Evolutionary conservation across 176 grass and related monocot genomes (phyloP).

Genomic region (Thinopyrum elongatum): DNA sequence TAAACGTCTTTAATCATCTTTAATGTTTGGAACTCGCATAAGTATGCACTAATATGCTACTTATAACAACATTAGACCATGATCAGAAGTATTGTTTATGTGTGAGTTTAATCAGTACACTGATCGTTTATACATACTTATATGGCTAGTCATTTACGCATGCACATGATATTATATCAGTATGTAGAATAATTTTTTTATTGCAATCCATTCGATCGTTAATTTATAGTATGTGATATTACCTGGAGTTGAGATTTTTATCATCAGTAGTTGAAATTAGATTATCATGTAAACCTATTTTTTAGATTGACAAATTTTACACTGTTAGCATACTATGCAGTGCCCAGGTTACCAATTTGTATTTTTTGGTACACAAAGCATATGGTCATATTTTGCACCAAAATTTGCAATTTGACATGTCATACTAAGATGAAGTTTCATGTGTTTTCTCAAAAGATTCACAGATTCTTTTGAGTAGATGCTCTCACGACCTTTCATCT

Average conservation of each 20-base stretch:
- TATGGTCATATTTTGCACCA: background rate
- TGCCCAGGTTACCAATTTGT: background rate
- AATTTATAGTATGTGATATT: background rate
- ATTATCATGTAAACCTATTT: background rate
- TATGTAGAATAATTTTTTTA: too few species aligned
- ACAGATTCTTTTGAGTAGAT: background rate
- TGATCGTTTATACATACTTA: too few species aligned
- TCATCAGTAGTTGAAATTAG: too few species aligned
- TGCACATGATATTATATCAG: too few species aligned
- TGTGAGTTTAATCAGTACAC: too few species aligned
- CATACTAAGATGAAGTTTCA: background rate
- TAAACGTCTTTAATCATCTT: background rate
- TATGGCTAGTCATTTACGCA: too few species aligned
- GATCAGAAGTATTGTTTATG: too few species aligned
- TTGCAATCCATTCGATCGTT: too few species aligned
- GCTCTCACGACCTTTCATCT: background rate
- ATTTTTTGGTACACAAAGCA: background rate
- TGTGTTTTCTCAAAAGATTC: background rate
- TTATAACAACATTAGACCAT: too few species aligned
- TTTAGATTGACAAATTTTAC: background rate
- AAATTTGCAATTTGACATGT: background rate
- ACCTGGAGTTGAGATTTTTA: background rate
- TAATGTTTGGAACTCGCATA: too few species aligned
- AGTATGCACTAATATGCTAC: too few species aligned
- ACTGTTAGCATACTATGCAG: background rate